These are phyloP conservation scores for Glonium stellatum DNA, from an alignment of 495 filamentous ascomycete genomes.

Conservation along the genomic window DNA sequence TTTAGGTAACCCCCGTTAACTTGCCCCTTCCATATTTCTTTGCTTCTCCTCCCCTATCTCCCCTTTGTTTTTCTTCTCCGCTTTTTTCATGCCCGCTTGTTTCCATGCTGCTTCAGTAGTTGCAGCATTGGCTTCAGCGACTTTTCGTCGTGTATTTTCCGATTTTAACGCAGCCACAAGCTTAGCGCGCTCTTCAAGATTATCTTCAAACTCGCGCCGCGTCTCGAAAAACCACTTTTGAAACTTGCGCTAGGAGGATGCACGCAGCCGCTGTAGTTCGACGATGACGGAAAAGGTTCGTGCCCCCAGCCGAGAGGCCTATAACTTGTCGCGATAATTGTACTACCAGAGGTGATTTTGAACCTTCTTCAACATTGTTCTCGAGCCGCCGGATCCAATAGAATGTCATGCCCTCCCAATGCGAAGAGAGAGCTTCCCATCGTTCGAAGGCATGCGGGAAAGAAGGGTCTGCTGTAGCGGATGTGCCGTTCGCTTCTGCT, in stretches of 20 bases:
- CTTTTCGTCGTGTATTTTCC: too few relatives aligned
- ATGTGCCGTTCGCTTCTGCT: constrained; percentile 25
- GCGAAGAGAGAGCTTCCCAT: constrained; percentile 93
- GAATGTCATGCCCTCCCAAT: constrained; percentile 95
- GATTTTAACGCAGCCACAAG: too few relatives aligned
- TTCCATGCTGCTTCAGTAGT: too few relatives aligned
- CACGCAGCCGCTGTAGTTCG: constrained; percentile 86
- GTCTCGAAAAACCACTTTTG: constrained; percentile 98
- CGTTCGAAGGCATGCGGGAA: constrained; percentile 73
- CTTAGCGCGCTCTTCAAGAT: too few relatives aligned
- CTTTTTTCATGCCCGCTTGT: too few relatives aligned
- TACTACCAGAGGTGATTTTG: constrained; percentile 65
- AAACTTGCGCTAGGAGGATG: constrained; percentile 93
- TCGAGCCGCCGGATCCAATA: constrained; percentile 90
- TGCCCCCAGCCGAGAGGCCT: constrained; percentile 89
- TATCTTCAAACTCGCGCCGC: constrained; percentile 51
- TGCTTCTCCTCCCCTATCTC: too few relatives aligned
- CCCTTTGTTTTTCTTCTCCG: too few relatives aligned
- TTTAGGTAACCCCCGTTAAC: too few relatives aligned
- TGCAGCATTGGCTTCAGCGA: too few relatives aligned
- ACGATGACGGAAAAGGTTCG: constrained; percentile 97
- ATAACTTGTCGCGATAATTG: constrained; percentile 91
- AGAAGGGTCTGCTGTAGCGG: constrained; percentile 8
- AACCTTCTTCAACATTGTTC: too few relatives aligned
- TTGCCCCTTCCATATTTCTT: too few relatives aligned